A percentile compares a stretch with the other conserved stretches of the same genome.
Conservation (phyloP, 2,329 filamentous ascomycete genomes). For the Fusarium nelsonii region DNA sequence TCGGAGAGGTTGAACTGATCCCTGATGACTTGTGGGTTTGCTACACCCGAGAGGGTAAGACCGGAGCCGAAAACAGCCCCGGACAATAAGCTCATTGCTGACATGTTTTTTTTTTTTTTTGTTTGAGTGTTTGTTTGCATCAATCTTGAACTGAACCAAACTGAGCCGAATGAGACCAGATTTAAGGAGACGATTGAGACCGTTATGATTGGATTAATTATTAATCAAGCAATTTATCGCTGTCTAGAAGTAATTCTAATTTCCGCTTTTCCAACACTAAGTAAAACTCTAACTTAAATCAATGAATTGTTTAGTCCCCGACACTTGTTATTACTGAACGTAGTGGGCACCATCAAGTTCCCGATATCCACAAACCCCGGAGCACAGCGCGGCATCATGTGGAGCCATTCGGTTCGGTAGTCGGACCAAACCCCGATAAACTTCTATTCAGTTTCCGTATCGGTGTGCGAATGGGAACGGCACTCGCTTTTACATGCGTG, state of each 20-base stretch:
- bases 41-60: slow-evolving; percentile 23
- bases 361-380: slow-evolving; percentile 15
- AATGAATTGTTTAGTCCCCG: slow-evolving; percentile 20
- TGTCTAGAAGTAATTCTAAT: slow-evolving; percentile 13
- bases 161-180: too few relatives aligned
- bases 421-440: neutral
- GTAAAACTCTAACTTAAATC: neutral
- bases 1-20: slow-evolving; percentile 26
- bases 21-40: slow-evolving; percentile 19
- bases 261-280: neutral
- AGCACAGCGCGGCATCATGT: neutral
- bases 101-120: neutral
- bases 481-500: slow-evolving; percentile 16
- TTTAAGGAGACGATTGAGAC: too few relatives aligned
- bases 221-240: slow-evolving; percentile 4
- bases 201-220: neutral
- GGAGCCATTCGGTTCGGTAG: slow-evolving; percentile 2
- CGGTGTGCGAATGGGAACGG: slow-evolving; percentile 2
- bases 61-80: slow-evolving; percentile 20
- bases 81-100: neutral
- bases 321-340: neutral
- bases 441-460: slow-evolving; percentile 5
- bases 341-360: neutral
- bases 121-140: neutral
- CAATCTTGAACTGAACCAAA: neutral